A percentile compares a stretch with the other conserved stretches of the same genome.
Evolutionary conservation across 441 rosid genomes (phyloP).

Genomic region (Bocquillonia castaneifolia): DNA sequence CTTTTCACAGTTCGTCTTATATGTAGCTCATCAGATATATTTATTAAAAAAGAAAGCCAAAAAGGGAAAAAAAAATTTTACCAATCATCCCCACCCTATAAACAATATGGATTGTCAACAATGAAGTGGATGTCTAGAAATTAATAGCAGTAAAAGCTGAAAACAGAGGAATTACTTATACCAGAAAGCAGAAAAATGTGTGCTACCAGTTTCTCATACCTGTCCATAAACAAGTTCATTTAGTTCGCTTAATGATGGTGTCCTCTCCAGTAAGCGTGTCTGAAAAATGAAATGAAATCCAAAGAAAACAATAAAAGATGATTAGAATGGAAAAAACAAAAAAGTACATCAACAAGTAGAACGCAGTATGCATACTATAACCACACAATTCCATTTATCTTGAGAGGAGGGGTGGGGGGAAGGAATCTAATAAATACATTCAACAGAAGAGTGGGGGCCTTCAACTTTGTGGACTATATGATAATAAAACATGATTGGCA

Average conservation of each 20-base stretch:
- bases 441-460: background rate
- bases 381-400: background rate
- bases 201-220: conserved; percentile 39
- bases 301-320: background rate
- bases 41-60: too few relatives aligned
- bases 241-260: conserved; percentile 90
- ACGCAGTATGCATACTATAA: background rate
- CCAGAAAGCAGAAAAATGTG: background rate
- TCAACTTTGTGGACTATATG: background rate
- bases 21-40: background rate
- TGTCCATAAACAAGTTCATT: conserved; percentile 94
- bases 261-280: conserved; percentile 82
- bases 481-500: background rate
- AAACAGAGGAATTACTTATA: background rate
- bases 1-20: background rate
- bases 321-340: background rate
- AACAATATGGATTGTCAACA: too few relatives aligned
- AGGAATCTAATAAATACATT: background rate
- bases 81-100: too few relatives aligned
- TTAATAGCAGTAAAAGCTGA: too few relatives aligned
- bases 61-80: too few relatives aligned
- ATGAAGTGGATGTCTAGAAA: too few relatives aligned
- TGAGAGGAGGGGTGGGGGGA: background rate
- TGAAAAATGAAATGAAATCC: conserved; percentile 32
- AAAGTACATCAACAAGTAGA: background rate